Conservation (phyloP, 1,139 yeast species). For the Arxiozyma telluris region DNA sequence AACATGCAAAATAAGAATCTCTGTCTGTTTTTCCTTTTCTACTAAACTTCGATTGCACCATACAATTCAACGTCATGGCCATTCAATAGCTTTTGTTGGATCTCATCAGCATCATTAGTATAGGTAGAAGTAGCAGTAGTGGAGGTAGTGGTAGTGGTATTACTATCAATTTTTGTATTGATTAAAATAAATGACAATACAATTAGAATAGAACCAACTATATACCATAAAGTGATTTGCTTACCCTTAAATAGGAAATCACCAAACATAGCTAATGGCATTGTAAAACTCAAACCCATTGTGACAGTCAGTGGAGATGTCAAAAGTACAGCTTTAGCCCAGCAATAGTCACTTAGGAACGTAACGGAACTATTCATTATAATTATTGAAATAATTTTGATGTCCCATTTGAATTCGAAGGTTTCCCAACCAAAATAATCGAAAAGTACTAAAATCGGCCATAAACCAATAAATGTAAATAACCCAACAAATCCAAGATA, state of each 20-base stretch:
- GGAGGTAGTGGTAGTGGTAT: too few species aligned
- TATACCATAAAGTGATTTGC: conserved; percentile 33
- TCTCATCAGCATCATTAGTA: neutral
- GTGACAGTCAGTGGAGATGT: conserved; percentile 94
- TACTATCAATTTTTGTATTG: conserved; percentile 37
- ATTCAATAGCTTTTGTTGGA: neutral
- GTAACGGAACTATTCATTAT: conserved; percentile 64
- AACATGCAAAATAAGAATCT: neutral
- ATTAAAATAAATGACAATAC: conserved; percentile 75
- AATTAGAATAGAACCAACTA: conserved; percentile 72
- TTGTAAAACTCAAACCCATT: conserved; percentile 84
- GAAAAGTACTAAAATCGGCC: conserved; percentile 74
- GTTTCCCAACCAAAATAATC: conserved; percentile 55
- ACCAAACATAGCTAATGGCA: conserved; percentile 89
- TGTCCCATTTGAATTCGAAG: conserved; percentile 57
- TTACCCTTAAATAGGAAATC: conserved; percentile 46
- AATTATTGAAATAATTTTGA: conserved; percentile 46
- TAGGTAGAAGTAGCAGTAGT: neutral
- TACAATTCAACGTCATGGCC: neutral
- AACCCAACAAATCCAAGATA: conserved; percentile 94
- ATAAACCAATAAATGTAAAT: conserved; percentile 58
- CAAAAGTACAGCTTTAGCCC: conserved; percentile 90
- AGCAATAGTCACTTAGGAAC: conserved; percentile 78
- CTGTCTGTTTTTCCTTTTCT: too few species aligned
- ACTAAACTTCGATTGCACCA: neutral